Evolutionary conservation across 768 basidiomycete genomes (phyloP), one percentile per base, ranked within the genome.

Genomic region (Leccinum incarnatum): DNA sequence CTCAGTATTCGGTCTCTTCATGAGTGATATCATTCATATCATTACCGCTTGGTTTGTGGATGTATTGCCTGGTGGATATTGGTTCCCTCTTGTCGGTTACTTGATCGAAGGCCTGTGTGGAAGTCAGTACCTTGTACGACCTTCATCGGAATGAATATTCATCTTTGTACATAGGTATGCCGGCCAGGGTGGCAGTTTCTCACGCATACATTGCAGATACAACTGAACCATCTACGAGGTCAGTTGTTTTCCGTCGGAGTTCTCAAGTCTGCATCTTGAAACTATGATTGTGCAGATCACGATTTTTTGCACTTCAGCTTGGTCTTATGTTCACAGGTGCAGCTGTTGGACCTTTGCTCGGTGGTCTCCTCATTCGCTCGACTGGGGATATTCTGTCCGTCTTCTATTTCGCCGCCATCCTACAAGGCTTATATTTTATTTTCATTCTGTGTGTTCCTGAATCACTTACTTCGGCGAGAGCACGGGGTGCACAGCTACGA

Each of bases 241-340:
- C 61, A 54, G 71, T 55, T 21, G 19, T 32, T 5, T 27, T 53
- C n/a, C 6, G 21, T n/a, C n/a, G n/a, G n/a, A 49, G 5, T 49
- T 19, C 55, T 50, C 8, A 5, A 17, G 15, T 2, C 55, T 50
- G 6, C 47, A 19, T 55, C 40, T 51, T 64, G 23, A 64, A 57
- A 54, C 6, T 21, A 29, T 46, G 27, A 32, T 25, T 25, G 50
- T 7, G 8, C 56, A 91, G 89, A 53, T 84, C 89, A 5, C 81
- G 81, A 5, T 76, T 78, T 21, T 86, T 90, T 67, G 89, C 91
- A 1, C 70, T 89, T 32, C 75, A 77, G 47, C 73, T 84, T 2
- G 94, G 94, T 1, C 75, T 91, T 4, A 59, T 87, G 48, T 92
- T 89, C 72, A 67, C 76, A 9, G 94, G 94, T n/a, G 79, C 90